Evolutionary conservation across 1,284 basidiomycete species (phyloP).

Genomic region (Tremellales sp.): DNA sequence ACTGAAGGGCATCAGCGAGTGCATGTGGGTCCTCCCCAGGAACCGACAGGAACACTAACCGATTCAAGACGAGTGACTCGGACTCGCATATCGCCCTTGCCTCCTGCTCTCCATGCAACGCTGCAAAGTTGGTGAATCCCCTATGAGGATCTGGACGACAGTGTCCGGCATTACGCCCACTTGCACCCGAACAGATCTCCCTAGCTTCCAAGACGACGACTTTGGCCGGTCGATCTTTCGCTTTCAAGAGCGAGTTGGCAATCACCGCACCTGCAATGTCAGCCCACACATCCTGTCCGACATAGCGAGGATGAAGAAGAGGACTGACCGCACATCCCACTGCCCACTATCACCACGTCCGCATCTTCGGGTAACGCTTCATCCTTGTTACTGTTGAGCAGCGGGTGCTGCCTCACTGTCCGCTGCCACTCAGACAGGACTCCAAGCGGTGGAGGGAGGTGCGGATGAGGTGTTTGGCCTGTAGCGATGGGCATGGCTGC

Average conservation of each 20-base stretch:
- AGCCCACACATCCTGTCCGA: not conserved
- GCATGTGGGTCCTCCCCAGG: not conserved
- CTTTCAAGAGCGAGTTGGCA: constrained; percentile 20
- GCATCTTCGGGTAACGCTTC: constrained; percentile 22
- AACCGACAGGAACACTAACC: constrained; percentile 8
- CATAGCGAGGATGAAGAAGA: not conserved
- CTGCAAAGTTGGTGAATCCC: constrained; percentile 32
- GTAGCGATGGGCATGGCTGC: constrained; percentile 18
- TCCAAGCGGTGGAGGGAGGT: constrained; percentile 22
- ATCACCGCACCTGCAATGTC: constrained; percentile 23
- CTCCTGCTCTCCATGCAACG: constrained; percentile 27
- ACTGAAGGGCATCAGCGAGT: constrained; percentile 7
- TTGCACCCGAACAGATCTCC: constrained; percentile 42
- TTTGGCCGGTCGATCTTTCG: constrained; percentile 12
- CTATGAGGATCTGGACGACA: constrained; percentile 39
- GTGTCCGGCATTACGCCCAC: constrained; percentile 44
- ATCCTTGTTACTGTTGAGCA: constrained; percentile 21
- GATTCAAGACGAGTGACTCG: constrained; percentile 20
- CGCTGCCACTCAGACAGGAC: constrained; percentile 39
- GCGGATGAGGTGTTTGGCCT: constrained; percentile 7
- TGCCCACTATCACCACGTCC: constrained; percentile 36
- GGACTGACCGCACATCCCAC: constrained; percentile 24
- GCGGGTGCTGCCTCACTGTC: constrained; percentile 26
- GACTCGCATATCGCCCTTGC: constrained; percentile 26
- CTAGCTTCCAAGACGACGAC: constrained; percentile 42